Evolutionary conservation across 2,329 filamentous ascomycete species (phyloP), one percentile per base, ranked within the genome.

Genomic region (Pestalotiopsis sp.): DNA sequence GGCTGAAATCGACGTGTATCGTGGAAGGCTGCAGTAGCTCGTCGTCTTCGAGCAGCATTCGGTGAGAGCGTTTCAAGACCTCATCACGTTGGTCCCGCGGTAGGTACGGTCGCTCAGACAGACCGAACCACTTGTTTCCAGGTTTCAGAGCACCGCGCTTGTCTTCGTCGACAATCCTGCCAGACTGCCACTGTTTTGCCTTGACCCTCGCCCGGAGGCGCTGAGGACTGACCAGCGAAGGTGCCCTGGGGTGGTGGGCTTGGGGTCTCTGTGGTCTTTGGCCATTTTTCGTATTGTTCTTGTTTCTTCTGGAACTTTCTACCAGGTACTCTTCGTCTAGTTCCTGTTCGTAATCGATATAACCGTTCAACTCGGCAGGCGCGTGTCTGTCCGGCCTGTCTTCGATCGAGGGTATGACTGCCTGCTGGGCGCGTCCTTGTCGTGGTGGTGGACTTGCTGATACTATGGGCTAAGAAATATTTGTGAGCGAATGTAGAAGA

Each of bases 1-100:
- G 56, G 66, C 56, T 71, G 27, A 79, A 78, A 66, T 78, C 78
- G 14, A 78, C 74, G 56, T 79, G 78, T 25, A 78, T 73, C 4
- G 72, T 71, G 27, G 61, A 59, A 7, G 73, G 71, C 4, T 62
- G 56, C 7, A 45, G 64, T 23, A 73, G 38, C 7, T 71, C 69
- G 23, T 49, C 52, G 2, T 67, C 67, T 17, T 36, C 57, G 13
- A 74, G 64, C 20, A 61, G 67, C 6, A 74, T 11, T 27, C 67
- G 41, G 27, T 67, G 69, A 5, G 70, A 61, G 7, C 69, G 72
- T 13, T 67, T 64, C 25, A 68, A 59, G 56, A 78, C 68, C 13
- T 71, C 68, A 49, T 70, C 67, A 4, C 76, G 74, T 23, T 67
- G 69, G 9, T 58, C 11, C 14, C 71, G 70, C 13, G 65, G n/a